Evolutionary conservation across 176 grass and related monocot genomes (phyloP), one percentile per base, ranked within the genome.

Genomic region (Carex cristatella): DNA sequence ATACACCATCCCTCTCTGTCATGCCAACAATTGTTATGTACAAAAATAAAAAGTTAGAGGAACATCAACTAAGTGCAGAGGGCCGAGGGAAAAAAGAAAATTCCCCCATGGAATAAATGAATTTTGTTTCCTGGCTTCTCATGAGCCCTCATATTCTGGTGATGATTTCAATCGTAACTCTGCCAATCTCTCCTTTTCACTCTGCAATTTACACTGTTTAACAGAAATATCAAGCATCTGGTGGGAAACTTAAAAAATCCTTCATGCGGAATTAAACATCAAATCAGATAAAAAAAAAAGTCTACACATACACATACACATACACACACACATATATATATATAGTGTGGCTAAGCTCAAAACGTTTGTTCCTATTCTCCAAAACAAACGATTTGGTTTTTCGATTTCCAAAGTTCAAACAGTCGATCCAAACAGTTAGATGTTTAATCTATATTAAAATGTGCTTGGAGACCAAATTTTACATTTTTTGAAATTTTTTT

Each of bases 121-220:
- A 51, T 51, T 51, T 51, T 51, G 40, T 48, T 72, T 77, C 12
- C 19, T 6, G 28, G 51, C 3, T 0, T 56, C 11, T 31, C 48
- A 49, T 40, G 38, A 5, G 38, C 38, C 38, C 4, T 4, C 38
- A 5, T 4, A 40, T 40, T 40, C 38, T 40, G 44, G 44, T 8
- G 81, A 83, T 27, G 81, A 55, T 32, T 54, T 63, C 42, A 19
- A 55, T 63, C 23, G 11, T 31, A 83, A 31, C 81, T 83, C 81
- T 18, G 27, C 81, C 44, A 83, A 53, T 30, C 42, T 65, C 19
- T 69, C 23, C 64, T 27, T 69, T 60, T 83, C 81, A 18, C 62
- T 51, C 55, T 79, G 38, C 66, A 79, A 77, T 85, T 76, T 85
- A 76, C 55, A 37, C 71, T 79, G 23, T 75, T 61, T 38, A 76